These are phyloP conservation scores for Suillus plorans DNA, from an alignment of 768 basidiomycete species.

Conservation along the genomic window DNA sequence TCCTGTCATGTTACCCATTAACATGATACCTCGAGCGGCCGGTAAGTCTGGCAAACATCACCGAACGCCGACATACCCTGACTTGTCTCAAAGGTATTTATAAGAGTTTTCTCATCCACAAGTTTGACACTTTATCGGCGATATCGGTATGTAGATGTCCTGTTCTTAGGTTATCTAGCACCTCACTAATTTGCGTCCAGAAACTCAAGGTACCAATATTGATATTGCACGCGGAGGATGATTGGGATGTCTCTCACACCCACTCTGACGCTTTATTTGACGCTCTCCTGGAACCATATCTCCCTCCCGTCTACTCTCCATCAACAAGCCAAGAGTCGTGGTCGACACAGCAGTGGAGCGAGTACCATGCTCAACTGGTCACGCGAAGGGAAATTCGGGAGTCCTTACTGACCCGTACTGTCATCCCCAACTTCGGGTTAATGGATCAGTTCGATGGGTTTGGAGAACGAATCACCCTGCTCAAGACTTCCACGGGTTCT, in stretches of 20 bases:
- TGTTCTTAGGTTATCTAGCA: neutral
- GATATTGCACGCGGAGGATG: conserved; percentile 74
- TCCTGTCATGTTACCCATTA: conserved; percentile 72
- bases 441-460: conserved; percentile 51
- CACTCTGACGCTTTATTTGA: conserved; percentile 73
- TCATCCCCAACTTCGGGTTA: conserved; percentile 48
- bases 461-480: conserved; percentile 49
- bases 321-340: conserved; percentile 27
- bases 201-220: conserved; percentile 66
- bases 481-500: conserved; percentile 56
- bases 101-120: conserved; percentile 51
- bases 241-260: conserved; percentile 67
- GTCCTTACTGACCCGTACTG: conserved; percentile 43
- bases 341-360: conserved; percentile 45
- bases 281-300: conserved; percentile 58
- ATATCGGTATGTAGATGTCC: conserved; percentile 49
- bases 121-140: conserved; percentile 62
- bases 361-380: conserved; percentile 38
- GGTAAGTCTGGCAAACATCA: conserved; percentile 43
- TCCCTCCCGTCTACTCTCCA: conserved; percentile 49
- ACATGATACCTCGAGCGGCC: conserved; percentile 56
- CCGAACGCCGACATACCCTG: neutral
- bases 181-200: conserved; percentile 34
- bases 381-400: conserved; percentile 42
- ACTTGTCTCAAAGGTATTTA: conserved; percentile 43